Base-by-base conservation (phyloP, 2,329 filamentous ascomycete genomes). In the Stenocarpella maydis region DNA sequence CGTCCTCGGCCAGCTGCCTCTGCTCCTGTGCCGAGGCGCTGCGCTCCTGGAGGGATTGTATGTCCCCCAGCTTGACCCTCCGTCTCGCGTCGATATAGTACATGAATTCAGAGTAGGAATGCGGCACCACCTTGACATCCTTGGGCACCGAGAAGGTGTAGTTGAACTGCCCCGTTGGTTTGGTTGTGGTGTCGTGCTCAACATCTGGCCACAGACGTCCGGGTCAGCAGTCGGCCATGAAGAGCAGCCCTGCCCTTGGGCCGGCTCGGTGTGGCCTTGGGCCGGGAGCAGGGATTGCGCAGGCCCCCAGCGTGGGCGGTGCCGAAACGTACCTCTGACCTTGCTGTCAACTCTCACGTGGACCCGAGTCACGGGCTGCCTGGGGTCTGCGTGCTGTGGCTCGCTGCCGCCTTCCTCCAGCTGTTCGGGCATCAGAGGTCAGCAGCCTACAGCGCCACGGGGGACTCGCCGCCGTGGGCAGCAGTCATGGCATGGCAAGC, bases 121-220 rank as follows among this genome's bases (percentile, higher is more conserved):
- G 76, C 26, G 80, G 80, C 67, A 82, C 71, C 21, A 82, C 80
- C 24, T 76, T 77, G 58, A 81, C 75, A 68, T 80, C 77, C 67
- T 75, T 76, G 19, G 80, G 79, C 54, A 82, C 80, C 2, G 77
- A 74, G 65, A 82, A 82, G 0, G 91, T 93, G 76, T 93, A 93
- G 74, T 92, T 92, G 81, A 94, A 93, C 74, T 91, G 90, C 5
- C 91, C 91, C 0, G 91, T 93, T 3, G 90, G 86, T 75, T 88
- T 90, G 52, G 52, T 61, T 28, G 88, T 87, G 60, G 85, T 85
- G 43, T 80, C 79, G 67, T 82, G 80, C 79, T 92, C 90, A 37
- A 93, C 89, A 75, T 93, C 88, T 24, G 19, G 19, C 17, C 43
- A 53, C 7, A 31, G 9, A 34, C 41, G 21, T 8, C 34, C 43